Percentiles rank a stretch among this genome's conserved stretches.
Conservation (phyloP, 192 early-diverging fungal species). For the Coemansia sp. region DNA sequence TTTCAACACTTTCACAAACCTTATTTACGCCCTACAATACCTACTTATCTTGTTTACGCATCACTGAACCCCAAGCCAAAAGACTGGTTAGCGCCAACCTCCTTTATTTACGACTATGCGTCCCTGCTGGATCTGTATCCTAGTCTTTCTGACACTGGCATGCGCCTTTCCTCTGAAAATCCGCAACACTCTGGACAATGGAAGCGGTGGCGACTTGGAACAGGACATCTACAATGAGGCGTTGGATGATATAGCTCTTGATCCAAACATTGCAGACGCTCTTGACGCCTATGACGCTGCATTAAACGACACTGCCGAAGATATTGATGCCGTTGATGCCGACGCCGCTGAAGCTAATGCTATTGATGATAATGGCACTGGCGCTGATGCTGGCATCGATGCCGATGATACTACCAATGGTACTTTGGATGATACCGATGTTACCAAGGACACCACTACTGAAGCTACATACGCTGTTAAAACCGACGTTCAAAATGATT, state of each 20-base stretch:
- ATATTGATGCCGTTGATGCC: background rate
- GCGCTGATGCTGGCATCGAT: background rate
- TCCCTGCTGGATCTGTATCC: conserved; percentile 24
- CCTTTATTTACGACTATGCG: conserved; percentile 30
- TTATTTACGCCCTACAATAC: background rate
- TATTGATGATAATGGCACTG: background rate
- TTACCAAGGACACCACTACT: no score
- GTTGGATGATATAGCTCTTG: conserved; percentile 20
- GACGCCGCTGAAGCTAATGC: conserved; percentile 1
- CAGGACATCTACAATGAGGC: conserved; percentile 33
- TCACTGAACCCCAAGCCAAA: background rate
- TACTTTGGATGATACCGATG: no score
- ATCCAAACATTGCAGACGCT: conserved; percentile 27
- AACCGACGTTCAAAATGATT: background rate
- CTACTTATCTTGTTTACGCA: conserved; percentile 1
- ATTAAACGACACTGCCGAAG: conserved; percentile 6
- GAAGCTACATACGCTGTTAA: background rate
- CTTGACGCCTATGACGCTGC: conserved; percentile 13
- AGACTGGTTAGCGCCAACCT: background rate
- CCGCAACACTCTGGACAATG: conserved; percentile 7
- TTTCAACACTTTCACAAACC: background rate
- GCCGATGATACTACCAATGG: background rate
- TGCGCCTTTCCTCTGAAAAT: conserved; percentile 22
- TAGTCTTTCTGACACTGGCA: conserved; percentile 20
- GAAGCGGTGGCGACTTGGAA: conserved; percentile 17